Evolutionary conservation across 2,329 filamentous ascomycete genomes (phyloP).

Genomic region (Colletotrichum sp.): DNA sequence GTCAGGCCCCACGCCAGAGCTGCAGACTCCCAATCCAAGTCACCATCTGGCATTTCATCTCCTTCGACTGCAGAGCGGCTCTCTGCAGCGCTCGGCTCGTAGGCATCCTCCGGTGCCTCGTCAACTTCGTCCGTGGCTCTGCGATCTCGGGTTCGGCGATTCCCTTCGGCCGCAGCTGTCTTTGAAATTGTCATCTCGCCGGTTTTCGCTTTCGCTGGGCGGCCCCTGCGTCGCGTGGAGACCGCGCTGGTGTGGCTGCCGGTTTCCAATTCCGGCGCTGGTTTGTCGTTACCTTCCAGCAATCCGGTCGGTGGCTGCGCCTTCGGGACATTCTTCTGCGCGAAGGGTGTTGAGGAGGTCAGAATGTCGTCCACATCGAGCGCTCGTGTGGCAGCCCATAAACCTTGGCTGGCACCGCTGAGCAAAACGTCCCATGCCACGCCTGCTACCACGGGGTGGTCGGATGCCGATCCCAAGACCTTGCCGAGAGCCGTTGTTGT

Average conservation of each 20-base stretch:
- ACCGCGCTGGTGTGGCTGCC: neutral
- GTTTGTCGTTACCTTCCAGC: neutral
- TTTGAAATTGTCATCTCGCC: neutral
- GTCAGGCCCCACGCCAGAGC: slow-evolving; percentile 51
- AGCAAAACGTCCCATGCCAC: slow-evolving; percentile 64
- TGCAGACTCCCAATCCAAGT: slow-evolving; percentile 50
- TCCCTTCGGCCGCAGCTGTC: slow-evolving; percentile 11
- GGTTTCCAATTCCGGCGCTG: slow-evolving; percentile 8
- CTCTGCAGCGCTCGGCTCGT: slow-evolving; percentile 40
- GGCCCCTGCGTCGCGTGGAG: slow-evolving; percentile 1
- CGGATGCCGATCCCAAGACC: slow-evolving; percentile 53
- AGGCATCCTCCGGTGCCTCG: slow-evolving; percentile 34
- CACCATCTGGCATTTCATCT: slow-evolving; percentile 43
- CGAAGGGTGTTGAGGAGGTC: slow-evolving; percentile 35
- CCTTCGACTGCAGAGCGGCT: slow-evolving; percentile 37
- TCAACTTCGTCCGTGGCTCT: slow-evolving; percentile 28
- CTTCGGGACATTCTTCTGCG: slow-evolving; percentile 10
- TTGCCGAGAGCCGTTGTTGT: slow-evolving; percentile 48
- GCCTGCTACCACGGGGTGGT: slow-evolving; percentile 62
- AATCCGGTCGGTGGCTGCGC: slow-evolving; percentile 4
- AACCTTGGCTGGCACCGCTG: slow-evolving; percentile 54
- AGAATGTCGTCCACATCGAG: slow-evolving; percentile 56
- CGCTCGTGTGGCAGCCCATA: slow-evolving; percentile 61
- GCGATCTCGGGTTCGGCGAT: slow-evolving; percentile 26
- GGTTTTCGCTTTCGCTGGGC: neutral